Conservation (phyloP, 495 filamentous ascomycete species). For the Neurospora terricola region DNA sequence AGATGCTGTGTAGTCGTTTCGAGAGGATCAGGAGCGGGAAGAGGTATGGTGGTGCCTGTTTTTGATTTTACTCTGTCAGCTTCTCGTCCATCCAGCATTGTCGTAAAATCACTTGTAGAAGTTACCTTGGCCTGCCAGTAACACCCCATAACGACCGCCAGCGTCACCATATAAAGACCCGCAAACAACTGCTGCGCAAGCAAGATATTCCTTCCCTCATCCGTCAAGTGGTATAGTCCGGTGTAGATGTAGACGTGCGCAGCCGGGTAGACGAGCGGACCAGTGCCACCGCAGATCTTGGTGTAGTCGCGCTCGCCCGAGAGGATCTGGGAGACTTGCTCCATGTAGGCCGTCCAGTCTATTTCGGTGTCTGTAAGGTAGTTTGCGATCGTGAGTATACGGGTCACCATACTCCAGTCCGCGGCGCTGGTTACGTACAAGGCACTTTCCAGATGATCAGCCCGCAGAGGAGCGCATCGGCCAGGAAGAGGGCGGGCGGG, state of each 20-base stretch:
- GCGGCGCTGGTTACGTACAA: constrained; percentile 46
- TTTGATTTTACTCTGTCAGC: not conserved
- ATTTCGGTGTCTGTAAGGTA: constrained; percentile 78
- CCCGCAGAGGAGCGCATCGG: constrained; percentile 62
- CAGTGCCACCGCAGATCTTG: constrained; percentile 76
- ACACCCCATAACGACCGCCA: constrained; percentile 70
- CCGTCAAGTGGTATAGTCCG: constrained; percentile 65
- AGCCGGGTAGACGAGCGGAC: constrained; percentile 88
- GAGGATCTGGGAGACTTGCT: constrained; percentile 72
- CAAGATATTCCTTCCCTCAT: constrained; percentile 64
- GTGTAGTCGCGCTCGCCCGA: constrained; percentile 83
- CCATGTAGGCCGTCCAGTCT: constrained; percentile 95
- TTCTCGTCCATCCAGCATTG: not conserved
- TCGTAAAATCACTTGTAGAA: not conserved
- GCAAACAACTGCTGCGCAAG: constrained; percentile 75
- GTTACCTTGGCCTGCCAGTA: constrained; percentile 64
- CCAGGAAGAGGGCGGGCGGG: constrained; percentile 55
- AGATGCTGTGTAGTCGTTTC: constrained; percentile 89
- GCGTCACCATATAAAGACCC: constrained; percentile 61
- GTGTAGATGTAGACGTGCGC: constrained; percentile 89
- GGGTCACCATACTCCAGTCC: not conserved
- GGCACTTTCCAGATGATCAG: constrained; percentile 77
- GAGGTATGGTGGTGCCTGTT: constrained; percentile 73
- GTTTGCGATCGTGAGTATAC: not conserved
- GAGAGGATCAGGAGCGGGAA: constrained; percentile 82